phyloP scores from a whole-genome alignment of 2,329 filamentous ascomycete species.

The Exophiala oligosperma region DNA sequence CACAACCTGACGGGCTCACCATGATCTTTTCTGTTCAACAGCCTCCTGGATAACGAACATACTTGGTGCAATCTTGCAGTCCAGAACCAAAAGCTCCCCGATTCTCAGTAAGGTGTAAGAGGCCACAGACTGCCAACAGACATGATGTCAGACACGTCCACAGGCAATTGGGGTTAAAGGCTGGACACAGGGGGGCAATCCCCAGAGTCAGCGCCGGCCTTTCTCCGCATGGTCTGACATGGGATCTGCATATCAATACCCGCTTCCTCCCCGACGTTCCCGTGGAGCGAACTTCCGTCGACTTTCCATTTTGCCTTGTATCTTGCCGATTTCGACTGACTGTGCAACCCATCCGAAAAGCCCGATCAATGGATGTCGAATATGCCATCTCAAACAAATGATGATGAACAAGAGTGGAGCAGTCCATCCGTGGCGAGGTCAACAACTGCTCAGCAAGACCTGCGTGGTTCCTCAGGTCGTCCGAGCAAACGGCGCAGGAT shows the following conservation, averaged over 20 bases:
- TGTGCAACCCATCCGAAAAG: background rate
- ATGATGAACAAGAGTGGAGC: background rate
- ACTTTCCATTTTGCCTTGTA: background rate
- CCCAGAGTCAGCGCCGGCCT: constrained; percentile 1
- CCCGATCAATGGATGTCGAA: background rate
- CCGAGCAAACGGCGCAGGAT: constrained; percentile 13
- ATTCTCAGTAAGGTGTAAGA: no score
- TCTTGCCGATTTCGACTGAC: background rate
- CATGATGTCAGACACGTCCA: no score
- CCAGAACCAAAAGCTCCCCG: no score
- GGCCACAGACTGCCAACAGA: no score
- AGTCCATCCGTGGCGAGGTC: background rate
- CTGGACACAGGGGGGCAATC: background rate
- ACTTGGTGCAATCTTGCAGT: no score
- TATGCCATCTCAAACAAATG: no score
- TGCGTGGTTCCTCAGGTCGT: background rate
- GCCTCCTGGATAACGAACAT: no score
- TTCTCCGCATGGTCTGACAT: background rate
- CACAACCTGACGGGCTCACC: no score
- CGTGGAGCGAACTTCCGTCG: constrained; percentile 3
- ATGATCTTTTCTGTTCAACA: no score
- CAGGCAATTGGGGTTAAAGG: no score
- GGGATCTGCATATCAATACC: background rate
- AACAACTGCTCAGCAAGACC: constrained; percentile 2
- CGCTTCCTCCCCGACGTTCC: background rate